Base-by-base conservation (phyloP, 2,329 filamentous ascomycete genomes). In the Atkinsonella hypoxylon region DNA sequence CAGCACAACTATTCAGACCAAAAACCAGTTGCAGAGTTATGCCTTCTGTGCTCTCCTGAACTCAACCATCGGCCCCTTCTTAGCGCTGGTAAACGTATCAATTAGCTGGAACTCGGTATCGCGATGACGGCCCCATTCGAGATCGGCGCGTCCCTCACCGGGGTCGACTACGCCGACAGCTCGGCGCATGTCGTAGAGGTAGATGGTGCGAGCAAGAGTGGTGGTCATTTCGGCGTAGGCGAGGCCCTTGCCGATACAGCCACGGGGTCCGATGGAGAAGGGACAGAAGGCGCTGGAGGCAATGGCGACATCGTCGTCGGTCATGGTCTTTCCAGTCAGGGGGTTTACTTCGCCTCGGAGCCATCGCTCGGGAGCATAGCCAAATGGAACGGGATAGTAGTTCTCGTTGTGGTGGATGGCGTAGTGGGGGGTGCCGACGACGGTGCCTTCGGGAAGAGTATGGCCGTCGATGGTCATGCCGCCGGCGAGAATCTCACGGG, bases 271-370 rank as follows among this genome's bases (percentile, higher is more conserved):
- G 54, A 87, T 70, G 44, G 77, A 82, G 58, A 89, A 89, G 1
- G 87, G 84, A 55, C 83, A 88, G 66, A 87, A 91, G 0, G 86
- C 86, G 34, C 73, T 75, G 47, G 83, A 77, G 2, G 85, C 83
- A 5, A 70, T 60, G 2, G 72, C 68, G 1, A 79, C 68, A 48
- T 79, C 76, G 1, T 73, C 71, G 51, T 76, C 73, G 5, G 68
- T 74, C 1, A 73, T 72, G 31, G 62, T 57, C 51, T 63, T 64
- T 39, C 67, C 63, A 31, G 55, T 63, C 30, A 62, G 53, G 42
- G 58, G 64, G 61, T 64, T 73, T 62, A 56, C 59, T 42, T 68
- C 70, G 4, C 75, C 77, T 1, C 66, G 65, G 15, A 85, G 68
- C 83, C 83, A 87, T 22, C 83, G 76, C 69, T 86, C 82, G 0